Percentiles rank a stretch among this genome's conserved stretches.
Conservation (phyloP, 1,139 yeast genomes). For the Suzukiozyma palmioleophila region DNA sequence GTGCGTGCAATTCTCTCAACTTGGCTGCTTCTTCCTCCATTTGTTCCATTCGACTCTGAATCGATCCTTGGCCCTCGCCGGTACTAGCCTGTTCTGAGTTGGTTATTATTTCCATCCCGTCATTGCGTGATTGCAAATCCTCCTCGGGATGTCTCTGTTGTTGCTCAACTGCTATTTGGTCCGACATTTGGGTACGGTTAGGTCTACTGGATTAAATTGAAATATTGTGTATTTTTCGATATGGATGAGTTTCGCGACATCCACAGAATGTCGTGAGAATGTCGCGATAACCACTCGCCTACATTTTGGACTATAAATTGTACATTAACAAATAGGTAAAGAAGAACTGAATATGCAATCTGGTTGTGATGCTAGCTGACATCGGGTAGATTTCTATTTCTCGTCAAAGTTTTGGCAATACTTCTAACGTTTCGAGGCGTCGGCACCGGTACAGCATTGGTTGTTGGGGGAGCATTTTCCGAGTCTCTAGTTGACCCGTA, state of each 20-base stretch:
- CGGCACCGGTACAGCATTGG: constrained; percentile 6
- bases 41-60: constrained; percentile 16
- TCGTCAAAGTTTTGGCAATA: constrained; percentile 21
- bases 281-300: not conserved
- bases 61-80: constrained; percentile 5
- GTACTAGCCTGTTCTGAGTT: constrained; percentile 5
- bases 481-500: constrained; percentile 17
- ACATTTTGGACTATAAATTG: not conserved
- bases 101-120: constrained; percentile 5
- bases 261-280: not conserved
- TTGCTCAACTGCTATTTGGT: constrained; percentile 12
- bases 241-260: not conserved
- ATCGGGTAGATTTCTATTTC: constrained; percentile 35
- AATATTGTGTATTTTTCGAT: constrained; percentile 3
- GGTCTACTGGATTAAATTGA: not conserved
- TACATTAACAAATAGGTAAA: not conserved
- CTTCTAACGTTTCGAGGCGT: constrained; percentile 23
- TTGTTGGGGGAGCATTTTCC: constrained; percentile 2
- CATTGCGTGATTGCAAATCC: constrained; percentile 3
- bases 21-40: constrained; percentile 28
- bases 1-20: constrained; percentile 23
- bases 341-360: not conserved
- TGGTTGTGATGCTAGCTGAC: not conserved
- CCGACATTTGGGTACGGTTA: constrained; percentile 13
- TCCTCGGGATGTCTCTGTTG: constrained; percentile 9